Base-by-base conservation (phyloP, 176 grass and related monocot species). In the Carex parvula region DNA sequence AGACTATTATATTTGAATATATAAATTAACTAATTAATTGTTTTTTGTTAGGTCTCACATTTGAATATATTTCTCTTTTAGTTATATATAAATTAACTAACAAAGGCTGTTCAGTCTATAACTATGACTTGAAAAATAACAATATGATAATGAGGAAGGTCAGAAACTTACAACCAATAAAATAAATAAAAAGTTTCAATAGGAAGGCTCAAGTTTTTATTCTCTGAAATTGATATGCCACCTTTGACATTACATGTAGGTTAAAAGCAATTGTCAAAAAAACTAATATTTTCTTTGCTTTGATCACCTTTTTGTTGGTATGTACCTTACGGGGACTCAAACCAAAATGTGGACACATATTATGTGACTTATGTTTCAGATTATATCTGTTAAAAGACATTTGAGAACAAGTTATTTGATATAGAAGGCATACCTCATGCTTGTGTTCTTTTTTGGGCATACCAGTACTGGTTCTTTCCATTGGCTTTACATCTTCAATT, bases 171-270 rank as follows among this genome's bases (percentile, higher is more conserved):
- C 3, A 5, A 62, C 60, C 20, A 62, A 62, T 62, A 21, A 62
- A 55, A 76, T 30, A 15, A 77, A 77, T 56, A 56, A 56, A 16
- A 64, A 61, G 57, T 20, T 63, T 63, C 12, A 81, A 64, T 26
- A 46, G 8, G 58, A 63, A 64, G 16, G 79, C 5, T 42, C 15
- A 64, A 62, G 48, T 44, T 46, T 83, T 21, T 15, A 55, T 55
- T 50, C 71, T 83, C 18, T 52, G 81, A 83, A 67, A 83, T 67
- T 83, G 81, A 83, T 66, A 26, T 63, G 60, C 21, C 42, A 83
- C 81, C 81, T 83, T 30, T 53, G 46, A 83, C 42, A 83, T 69
- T 17, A 69, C 39, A 56, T 65, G 64, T 83, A 83, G 62, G 41
- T 83, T 66, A 66, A 30, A 13, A 69, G 81, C 26, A 83, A 67